A percentile compares a stretch with the other conserved stretches of the same genome.
Evolutionary conservation across 1,284 basidiomycete genomes (phyloP).

Genomic region (Rhodotorula sp.): DNA sequence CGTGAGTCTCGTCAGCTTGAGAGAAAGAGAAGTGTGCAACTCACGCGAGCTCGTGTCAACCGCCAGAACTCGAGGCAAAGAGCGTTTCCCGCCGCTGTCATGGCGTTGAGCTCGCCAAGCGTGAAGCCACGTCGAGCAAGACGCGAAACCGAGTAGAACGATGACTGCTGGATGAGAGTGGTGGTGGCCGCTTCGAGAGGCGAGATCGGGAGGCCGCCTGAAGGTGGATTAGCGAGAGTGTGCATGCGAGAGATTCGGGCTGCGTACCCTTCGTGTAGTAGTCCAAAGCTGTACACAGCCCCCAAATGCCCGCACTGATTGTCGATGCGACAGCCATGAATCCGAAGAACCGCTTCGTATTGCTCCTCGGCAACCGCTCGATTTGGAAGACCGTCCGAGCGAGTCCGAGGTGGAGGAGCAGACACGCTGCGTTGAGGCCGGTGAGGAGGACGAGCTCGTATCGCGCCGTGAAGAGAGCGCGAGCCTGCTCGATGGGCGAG

Average conservation of each 20-base stretch:
- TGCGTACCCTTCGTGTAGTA: constrained; percentile 9
- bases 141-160: constrained; percentile 82
- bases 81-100: constrained; percentile 81
- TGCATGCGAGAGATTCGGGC: not conserved
- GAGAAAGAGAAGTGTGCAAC: not conserved
- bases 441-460: constrained; percentile 48
- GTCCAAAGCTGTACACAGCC: not conserved
- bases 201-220: constrained; percentile 58
- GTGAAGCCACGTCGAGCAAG: constrained; percentile 91
- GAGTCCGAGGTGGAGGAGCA: constrained; percentile 46
- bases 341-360: constrained; percentile 45
- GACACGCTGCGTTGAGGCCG: constrained; percentile 45
- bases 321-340: constrained; percentile 37
- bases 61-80: constrained; percentile 68
- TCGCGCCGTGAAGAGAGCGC: constrained; percentile 44
- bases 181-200: constrained; percentile 72
- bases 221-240: not conserved
- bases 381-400: constrained; percentile 43
- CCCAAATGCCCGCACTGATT: constrained; percentile 26
- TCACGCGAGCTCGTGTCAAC: constrained; percentile 36
- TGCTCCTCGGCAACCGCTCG: constrained; percentile 46
- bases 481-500: constrained; percentile 40
- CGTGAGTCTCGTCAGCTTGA: not conserved
- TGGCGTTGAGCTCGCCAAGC: constrained; percentile 84
- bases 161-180: constrained; percentile 84